phyloP scores from a whole-genome alignment of 805 yeast genomes.

The Ogataea nonfermentans region DNA sequence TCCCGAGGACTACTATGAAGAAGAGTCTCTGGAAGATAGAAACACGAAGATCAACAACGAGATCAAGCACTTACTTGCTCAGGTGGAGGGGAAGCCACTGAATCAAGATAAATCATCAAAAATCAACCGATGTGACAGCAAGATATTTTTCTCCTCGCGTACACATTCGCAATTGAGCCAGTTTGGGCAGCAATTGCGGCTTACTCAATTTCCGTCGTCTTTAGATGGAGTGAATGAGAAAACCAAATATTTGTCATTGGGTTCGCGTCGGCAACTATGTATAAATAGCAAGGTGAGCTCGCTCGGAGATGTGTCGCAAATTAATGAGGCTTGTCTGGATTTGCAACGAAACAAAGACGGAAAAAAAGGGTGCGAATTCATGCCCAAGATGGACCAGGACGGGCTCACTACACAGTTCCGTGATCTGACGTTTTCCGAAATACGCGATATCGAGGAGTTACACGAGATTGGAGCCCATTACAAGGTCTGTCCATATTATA shows the following conservation, averaged over 20 bases:
- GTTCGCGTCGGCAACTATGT: conserved; percentile 84
- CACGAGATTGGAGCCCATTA: conserved; percentile 54
- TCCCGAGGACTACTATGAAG: conserved; percentile 40
- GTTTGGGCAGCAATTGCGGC: conserved; percentile 66
- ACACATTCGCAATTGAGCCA: conserved; percentile 89
- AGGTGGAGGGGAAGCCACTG: conserved; percentile 35
- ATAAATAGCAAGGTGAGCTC: conserved; percentile 61
- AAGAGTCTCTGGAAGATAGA: conserved; percentile 26
- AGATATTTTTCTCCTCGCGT: conserved; percentile 74
- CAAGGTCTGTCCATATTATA: conserved; percentile 79
- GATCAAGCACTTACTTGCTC: conserved; percentile 45
- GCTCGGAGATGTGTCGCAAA: conserved; percentile 46
- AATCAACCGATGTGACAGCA: conserved; percentile 37
- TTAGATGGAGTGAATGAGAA: conserved; percentile 46
- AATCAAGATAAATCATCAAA: conserved; percentile 20
- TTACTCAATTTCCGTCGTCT: conserved; percentile 66
- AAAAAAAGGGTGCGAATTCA: conserved; percentile 39
- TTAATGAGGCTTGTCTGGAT: conserved; percentile 82
- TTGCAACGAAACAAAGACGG: conserved; percentile 43
- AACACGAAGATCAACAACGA: conserved; percentile 43
- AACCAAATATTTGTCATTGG: conserved; percentile 68
- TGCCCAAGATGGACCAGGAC: conserved; percentile 36
- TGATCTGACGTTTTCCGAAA: conserved; percentile 52
- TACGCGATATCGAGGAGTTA: conserved; percentile 81
- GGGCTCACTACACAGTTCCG: conserved; percentile 42